These are phyloP conservation scores for Scenedesmus sp. DNA, from an alignment of 163 green algal genomes.

Conservation along the genomic window DNA sequence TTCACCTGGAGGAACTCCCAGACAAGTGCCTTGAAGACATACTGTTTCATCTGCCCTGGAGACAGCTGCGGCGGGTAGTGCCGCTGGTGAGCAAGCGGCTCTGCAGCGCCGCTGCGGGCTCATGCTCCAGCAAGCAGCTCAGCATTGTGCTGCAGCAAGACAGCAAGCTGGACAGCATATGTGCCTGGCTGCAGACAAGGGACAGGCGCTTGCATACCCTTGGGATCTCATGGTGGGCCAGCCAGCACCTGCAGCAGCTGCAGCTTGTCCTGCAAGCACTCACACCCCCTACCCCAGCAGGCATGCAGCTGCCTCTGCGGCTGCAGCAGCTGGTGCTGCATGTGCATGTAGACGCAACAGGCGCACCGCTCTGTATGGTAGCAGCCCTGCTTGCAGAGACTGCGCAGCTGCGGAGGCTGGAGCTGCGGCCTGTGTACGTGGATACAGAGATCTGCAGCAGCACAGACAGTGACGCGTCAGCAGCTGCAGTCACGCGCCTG, in stretches of 20 bases:
- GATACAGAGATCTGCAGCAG: not conserved
- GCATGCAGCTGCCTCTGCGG: too few species aligned
- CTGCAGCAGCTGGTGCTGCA: not conserved
- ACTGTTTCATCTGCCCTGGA: not conserved
- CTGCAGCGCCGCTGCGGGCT: not conserved
- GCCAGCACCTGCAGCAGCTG: not conserved
- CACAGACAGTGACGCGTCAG: not conserved
- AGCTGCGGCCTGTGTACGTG: not conserved
- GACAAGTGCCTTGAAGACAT: not conserved
- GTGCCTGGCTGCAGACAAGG: not conserved
- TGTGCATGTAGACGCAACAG: not conserved
- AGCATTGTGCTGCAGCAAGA: not conserved
- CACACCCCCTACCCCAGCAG: not conserved
- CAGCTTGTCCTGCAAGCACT: not conserved
- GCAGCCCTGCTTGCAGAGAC: not conserved
- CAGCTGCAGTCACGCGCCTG: not conserved
- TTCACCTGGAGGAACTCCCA: not conserved
- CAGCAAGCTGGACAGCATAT: too few species aligned
- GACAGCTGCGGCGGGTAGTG: not conserved
- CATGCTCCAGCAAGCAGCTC: not conserved
- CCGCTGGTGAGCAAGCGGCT: not conserved
- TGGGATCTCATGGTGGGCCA: not conserved
- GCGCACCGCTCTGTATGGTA: not conserved
- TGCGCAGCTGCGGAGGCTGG: not conserved
- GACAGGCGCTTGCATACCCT: not conserved